Base-by-base conservation (phyloP, 352 stramenopile genomes). In the Phytophthora europaea region DNA sequence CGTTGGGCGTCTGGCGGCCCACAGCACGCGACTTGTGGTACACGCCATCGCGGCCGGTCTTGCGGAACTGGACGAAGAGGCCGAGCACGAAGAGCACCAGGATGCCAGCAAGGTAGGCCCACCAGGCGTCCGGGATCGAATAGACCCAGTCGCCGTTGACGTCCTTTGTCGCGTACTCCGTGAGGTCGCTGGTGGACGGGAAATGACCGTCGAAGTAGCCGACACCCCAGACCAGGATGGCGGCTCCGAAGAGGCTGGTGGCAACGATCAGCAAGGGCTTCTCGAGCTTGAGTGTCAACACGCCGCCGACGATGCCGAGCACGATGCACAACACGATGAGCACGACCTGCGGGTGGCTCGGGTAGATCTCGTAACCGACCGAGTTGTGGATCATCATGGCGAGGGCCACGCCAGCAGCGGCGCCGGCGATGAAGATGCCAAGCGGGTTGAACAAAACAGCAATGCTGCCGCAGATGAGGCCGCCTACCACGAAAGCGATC, bases 131-230 rank as follows among this genome's bases (percentile, higher is more conserved):
- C 15, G 85, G 85, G 47, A 93, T 89, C 48, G 71, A 72, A 70
- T 89, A 90, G 31, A 85, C 71, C 78, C 75, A 87, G 54, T 87
- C 59, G 26, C 73, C 77, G 65, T 88, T 80, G 23, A 65, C 60
- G 50, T 87, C 68, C 45, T 76, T 36, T 10, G 60, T 66, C 4
- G 66, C 75, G 38, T 90, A 89, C 58, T 60, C 23, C 65, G 82
- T 82, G 53, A 92, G 78, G 70, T 91, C 81, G 55, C 63, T 84
- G 16, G 79, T 68, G 28, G 76, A 79, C 51, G 85, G 81, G 55
- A 84, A 93, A 58, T 89, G 75, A 40, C 85, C 82, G 15, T 76
- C 81, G 57, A 90, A 93, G 74, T 90, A 91, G 36, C 85, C 85
- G 13, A 91, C 52, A 6, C 85, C 85, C 85, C 82, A 90, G 1